Evolutionary conservation across 2,329 filamentous ascomycete genomes (phyloP), one percentile per base, ranked within the genome.

Genomic region (Cordyceps pruinosa): DNA sequence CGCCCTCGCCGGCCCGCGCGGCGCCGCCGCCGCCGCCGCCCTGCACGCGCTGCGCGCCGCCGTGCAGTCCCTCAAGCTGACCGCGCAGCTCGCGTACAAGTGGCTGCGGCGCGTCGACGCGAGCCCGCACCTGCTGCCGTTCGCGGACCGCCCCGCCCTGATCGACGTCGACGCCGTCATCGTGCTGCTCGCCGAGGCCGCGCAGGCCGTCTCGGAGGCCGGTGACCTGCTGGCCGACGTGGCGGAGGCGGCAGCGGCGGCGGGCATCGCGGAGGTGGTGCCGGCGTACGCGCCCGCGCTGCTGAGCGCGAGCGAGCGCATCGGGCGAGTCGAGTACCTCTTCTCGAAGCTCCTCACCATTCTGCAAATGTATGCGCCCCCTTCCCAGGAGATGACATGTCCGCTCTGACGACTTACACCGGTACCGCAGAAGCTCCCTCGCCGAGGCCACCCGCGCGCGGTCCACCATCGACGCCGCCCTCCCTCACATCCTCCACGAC

Each of bases 111-210:
- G 58, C 19, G 19, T 60, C 28, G 60, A 63, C 34, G 50, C 35
- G 39, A 15, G 26, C 44, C 57, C 12, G 47, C 35, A 17, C 5
- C 17, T 35, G 42, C 35, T 55, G 17, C 52, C 42, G 17, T 4
- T 15, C 32, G 21, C 54, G 8, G 47, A 56, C n/a, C 56, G 62
- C 15, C 37, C 60, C 7, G 35, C 17, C 13, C 52, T 63, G 21
- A 28, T 65, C 19, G 59, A 60, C n/a, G 10, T 63, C n/a, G 60
- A 64, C 39, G 45, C 56, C 17, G 41, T 65, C 13, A 35, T 63
- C n/a, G 56, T 57, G 23, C 44, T 62, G 12, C 37, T 64, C 30
- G 57, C 58, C 25, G 62, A 61, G 8, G 39, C 53, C 4, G 49
- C 58, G n/a, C 23, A 62, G 28, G 60, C 62, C 35, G 15, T 65